Base-by-base conservation (phyloP, 306 rosid species). In the Rosa multiflora region DNA sequence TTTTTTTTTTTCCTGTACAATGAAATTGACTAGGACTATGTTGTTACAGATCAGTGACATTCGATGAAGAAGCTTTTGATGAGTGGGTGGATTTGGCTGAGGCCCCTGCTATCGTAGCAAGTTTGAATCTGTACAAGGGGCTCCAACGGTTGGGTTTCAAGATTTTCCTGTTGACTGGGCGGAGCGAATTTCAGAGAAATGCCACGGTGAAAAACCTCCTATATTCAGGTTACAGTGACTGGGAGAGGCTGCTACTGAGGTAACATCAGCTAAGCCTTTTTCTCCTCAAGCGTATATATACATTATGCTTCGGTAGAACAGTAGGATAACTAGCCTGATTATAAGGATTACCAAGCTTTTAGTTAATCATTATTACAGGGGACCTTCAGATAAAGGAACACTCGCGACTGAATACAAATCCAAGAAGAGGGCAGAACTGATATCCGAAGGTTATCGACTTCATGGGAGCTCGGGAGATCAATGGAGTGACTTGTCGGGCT, bases 401-500 rank as follows among this genome's bases (percentile, higher is more conserved):
- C 74, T 81, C 21, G 98, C 99, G 49, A 80, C 23, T 13, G 81
- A 14, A 17, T 95, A 75, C 90, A 95, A 95, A 86, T 92, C 97
- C 12, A 89, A 91, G 89, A 95, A 88, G 94, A 90, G 98, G 82
- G 75, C 73, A 70, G 91, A 90, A 68, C 71, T 95, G 80, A 55
- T 83, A 72, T 46, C 56, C 5, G 88, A 85, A 83, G 97, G 97
- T 32, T 91, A 87, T 68, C 83, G 68, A n/a, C 88, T 95, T 70
- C 96, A 88, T 21, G 99, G 99, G 37, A 89, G 78, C 87, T 91
- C 92, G 4, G 98, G 98, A 43, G 99, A 95, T 85, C 99, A 91
- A 20, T 95, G 99, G 99, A 95, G 95, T 78, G 97, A 89, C 85
- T 85, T 95, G 83, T 11, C 70, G 88, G 98, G 99, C 62, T 86